Evolutionary conservation across 768 basidiomycete species (phyloP).

Genomic region (Ephemerocybe angulata): DNA sequence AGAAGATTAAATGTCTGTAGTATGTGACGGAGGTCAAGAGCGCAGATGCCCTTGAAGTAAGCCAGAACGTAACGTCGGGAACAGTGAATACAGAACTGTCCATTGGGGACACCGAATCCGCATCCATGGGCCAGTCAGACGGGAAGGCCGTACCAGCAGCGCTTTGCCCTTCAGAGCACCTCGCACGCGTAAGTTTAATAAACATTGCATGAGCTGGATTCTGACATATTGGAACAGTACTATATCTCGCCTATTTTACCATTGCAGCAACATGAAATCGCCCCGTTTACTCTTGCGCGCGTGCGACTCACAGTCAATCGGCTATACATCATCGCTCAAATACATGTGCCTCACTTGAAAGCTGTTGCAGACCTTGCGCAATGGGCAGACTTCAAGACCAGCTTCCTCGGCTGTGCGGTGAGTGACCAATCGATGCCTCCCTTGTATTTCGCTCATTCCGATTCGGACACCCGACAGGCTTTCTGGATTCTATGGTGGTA

Average conservation of each 20-base stretch:
- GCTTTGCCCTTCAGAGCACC: too few relatives aligned
- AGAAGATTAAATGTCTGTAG: too few relatives aligned
- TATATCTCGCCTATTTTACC: constrained; percentile 50
- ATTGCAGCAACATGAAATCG: neutral
- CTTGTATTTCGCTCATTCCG: neutral
- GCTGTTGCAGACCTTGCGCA: constrained; percentile 42
- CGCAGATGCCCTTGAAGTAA: too few relatives aligned
- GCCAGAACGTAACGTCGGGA: too few relatives aligned
- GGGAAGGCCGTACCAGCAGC: too few relatives aligned
- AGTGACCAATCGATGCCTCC: constrained; percentile 19
- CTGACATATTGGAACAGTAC: constrained; percentile 19
- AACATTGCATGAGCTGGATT: too few relatives aligned
- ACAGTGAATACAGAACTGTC: too few relatives aligned
- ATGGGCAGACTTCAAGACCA: constrained; percentile 50
- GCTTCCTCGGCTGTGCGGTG: constrained; percentile 50
- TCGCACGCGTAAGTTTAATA: too few relatives aligned
- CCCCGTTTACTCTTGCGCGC: constrained; percentile 50
- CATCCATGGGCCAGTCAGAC: too few relatives aligned
- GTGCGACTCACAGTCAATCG: constrained; percentile 50
- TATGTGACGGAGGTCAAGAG: too few relatives aligned
- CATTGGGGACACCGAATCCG: too few relatives aligned
- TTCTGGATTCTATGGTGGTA: constrained; percentile 67
- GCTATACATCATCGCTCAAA: constrained; percentile 50
- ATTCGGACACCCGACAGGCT: constrained; percentile 28
- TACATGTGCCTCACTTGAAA: constrained; percentile 42